These are phyloP conservation scores for Leucocoprinus birnbaumii DNA, from an alignment of 768 basidiomycete species.

Conservation along the genomic window DNA sequence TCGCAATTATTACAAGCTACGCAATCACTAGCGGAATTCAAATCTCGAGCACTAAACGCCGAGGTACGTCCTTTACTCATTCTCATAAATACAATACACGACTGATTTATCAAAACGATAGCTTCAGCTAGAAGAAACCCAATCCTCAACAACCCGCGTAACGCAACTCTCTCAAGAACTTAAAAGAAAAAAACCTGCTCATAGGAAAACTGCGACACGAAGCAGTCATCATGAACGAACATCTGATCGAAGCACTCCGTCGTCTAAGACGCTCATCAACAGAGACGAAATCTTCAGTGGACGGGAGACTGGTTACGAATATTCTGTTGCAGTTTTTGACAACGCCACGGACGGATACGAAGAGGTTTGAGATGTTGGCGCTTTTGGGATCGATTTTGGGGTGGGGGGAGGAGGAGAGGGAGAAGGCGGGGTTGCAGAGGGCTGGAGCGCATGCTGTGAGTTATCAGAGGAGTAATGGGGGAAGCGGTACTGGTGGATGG, in stretches of 20 bases:
- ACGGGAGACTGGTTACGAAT: conserved; percentile 91
- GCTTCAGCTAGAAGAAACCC: conserved; percentile 74
- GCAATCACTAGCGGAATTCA: conserved; percentile 84
- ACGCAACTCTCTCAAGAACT: conserved; percentile 83
- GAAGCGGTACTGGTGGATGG: no score
- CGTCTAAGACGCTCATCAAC: conserved; percentile 83
- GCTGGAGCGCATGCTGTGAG: conserved; percentile 24
- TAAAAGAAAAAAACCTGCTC: conserved; percentile 92
- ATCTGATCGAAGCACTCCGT: conserved; percentile 96
- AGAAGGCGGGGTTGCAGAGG: conserved; percentile 85
- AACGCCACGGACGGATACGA: conserved; percentile 88
- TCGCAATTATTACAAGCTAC: conserved; percentile 66
- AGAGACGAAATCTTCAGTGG: conserved; percentile 76
- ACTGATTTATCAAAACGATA: conserved; percentile 26
- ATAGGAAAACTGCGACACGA: conserved; percentile 96
- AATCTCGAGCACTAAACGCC: conserved; percentile 81
- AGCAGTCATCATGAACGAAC: conserved; percentile 97
- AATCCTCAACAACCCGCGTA: conserved; percentile 61
- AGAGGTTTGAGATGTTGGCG: conserved; percentile 95
- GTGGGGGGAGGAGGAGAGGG: conserved; percentile 90
- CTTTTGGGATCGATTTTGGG: conserved; percentile 87
- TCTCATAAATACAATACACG: conserved; percentile 1
- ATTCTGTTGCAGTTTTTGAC: conserved; percentile 86
- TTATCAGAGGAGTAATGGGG: conserved; percentile 26
- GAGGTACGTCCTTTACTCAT: conserved; percentile 54